These are phyloP conservation scores for Erodium moschatum DNA, from an alignment of 441 rosid genomes.

Conservation along the genomic window DNA sequence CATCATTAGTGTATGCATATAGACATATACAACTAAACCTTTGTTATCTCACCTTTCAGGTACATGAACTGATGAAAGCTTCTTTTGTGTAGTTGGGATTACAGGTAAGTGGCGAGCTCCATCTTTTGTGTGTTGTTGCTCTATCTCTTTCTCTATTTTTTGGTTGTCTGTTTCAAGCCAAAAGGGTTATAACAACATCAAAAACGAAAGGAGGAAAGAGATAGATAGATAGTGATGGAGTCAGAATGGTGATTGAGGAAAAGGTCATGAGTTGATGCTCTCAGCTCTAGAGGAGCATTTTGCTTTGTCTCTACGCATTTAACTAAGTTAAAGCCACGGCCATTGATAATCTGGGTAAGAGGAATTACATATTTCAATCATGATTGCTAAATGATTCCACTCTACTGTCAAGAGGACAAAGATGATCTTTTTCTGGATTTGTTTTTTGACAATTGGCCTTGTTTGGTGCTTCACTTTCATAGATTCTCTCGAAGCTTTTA, in stretches of 20 bases:
- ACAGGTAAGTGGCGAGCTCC: background rate
- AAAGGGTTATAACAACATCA: background rate
- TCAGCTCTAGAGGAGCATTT: background rate
- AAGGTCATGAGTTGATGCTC: background rate
- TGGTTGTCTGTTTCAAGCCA: constrained; percentile 16
- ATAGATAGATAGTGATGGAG: background rate
- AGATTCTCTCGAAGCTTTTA: constrained; percentile 24
- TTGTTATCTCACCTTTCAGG: background rate
- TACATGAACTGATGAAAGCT: background rate
- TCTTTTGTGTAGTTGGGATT: background rate
- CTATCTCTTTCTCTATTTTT: constrained; percentile 8
- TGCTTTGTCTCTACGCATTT: background rate
- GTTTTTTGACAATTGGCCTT: constrained; percentile 5
- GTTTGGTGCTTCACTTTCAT: constrained; percentile 22
- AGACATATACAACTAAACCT: background rate
- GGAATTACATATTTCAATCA: background rate
- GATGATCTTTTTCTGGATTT: constrained; percentile 21
- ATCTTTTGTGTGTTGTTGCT: background rate
- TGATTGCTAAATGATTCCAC: constrained; percentile 21
- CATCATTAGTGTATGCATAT: too few species aligned
- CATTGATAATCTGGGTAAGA: background rate
- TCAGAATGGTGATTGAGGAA: background rate
- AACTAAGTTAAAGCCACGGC: background rate
- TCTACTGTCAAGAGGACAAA: constrained; percentile 27
- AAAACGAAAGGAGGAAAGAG: background rate